These are phyloP conservation scores for Silene vulgaris DNA, from an alignment of 179 eudicot genomes.

Conservation along the genomic window DNA sequence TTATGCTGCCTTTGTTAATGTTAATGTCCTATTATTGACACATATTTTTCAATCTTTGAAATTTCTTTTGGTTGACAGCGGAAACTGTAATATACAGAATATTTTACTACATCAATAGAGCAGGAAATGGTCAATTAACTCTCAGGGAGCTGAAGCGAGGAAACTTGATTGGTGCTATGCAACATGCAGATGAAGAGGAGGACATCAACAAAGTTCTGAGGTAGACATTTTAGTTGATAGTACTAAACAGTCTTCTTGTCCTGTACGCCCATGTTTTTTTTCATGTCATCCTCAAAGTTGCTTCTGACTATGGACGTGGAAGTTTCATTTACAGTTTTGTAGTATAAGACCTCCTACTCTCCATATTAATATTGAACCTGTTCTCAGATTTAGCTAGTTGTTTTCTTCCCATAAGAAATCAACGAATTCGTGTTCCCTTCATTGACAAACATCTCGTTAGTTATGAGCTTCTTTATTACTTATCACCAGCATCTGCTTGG, in stretches of 20 bases:
- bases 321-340: background rate
- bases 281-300: background rate
- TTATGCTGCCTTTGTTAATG: background rate
- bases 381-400: background rate
- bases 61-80: constrained; percentile 48
- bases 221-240: constrained; percentile 32
- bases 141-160: constrained; percentile 94
- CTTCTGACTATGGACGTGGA: background rate
- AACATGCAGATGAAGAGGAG: constrained; percentile 97
- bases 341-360: background rate
- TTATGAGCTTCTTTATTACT: too few species aligned
- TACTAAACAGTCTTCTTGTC: background rate
- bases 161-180: constrained; percentile 84
- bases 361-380: background rate
- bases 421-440: background rate
- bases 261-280: background rate
- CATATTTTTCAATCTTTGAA: background rate
- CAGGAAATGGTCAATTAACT: constrained; percentile 79
- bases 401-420: background rate
- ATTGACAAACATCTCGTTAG: background rate
- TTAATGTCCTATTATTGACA: background rate
- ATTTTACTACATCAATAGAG: constrained; percentile 88
- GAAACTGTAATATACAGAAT: constrained; percentile 97
- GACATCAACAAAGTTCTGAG: constrained; percentile 95
- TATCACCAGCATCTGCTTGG: too few species aligned